A percentile compares a stretch with the other conserved stretches of the same genome.
These are phyloP conservation scores for Candida piceae DNA, from an alignment of 805 yeast species.

Conservation along the genomic window DNA sequence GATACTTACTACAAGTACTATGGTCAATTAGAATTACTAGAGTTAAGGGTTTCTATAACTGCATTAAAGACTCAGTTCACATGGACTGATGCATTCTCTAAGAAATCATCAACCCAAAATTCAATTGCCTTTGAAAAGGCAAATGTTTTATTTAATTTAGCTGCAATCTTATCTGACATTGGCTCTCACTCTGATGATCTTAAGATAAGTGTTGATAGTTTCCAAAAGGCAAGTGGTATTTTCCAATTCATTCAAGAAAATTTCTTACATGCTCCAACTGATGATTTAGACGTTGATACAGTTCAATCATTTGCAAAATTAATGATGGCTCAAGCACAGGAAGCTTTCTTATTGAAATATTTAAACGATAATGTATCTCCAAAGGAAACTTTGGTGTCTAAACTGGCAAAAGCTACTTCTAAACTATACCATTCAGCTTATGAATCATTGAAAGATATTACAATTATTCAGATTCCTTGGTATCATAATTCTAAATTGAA, in stretches of 20 bases:
- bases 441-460: slow-evolving; percentile 36
- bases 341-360: slow-evolving; percentile 64
- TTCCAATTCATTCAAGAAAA: slow-evolving; percentile 68
- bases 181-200: slow-evolving; percentile 41
- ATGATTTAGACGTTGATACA: slow-evolving; percentile 67
- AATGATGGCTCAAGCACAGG: slow-evolving; percentile 86
- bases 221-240: slow-evolving; percentile 77
- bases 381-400: slow-evolving; percentile 70
- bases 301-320: slow-evolving; percentile 58
- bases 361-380: slow-evolving; percentile 39
- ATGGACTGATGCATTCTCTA: slow-evolving; percentile 75
- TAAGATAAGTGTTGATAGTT: slow-evolving; percentile 54
- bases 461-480: slow-evolving; percentile 40
- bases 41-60: slow-evolving; percentile 66
- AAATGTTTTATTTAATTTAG: slow-evolving; percentile 73
- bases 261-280: slow-evolving; percentile 84
- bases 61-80: slow-evolving; percentile 51
- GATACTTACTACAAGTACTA: slow-evolving; percentile 64
- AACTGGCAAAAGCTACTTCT: slow-evolving; percentile 61
- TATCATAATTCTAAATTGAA: slow-evolving; percentile 46
- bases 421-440: slow-evolving; percentile 48
- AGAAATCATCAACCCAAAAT: slow-evolving; percentile 54
- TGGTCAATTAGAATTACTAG: slow-evolving; percentile 76
- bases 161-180: slow-evolving; percentile 50
- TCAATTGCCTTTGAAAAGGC: slow-evolving; percentile 91